These are phyloP conservation scores for Sclerotinia minor DNA, from an alignment of 2,329 filamentous ascomycete species.

Conservation along the genomic window DNA sequence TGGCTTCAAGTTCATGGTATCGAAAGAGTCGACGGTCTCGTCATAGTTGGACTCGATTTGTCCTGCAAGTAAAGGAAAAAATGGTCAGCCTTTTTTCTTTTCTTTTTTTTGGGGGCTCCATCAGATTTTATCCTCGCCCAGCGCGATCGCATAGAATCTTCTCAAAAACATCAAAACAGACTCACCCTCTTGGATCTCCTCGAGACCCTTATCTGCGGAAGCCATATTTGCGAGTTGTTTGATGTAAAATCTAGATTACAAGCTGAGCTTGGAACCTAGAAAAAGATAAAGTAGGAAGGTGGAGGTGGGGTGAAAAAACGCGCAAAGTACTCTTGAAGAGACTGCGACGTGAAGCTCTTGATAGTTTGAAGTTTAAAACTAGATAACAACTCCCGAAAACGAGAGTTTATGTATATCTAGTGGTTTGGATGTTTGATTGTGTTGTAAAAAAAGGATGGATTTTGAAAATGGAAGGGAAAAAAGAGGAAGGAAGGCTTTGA, in stretches of 20 bases:
- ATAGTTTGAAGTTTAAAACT: constrained; percentile 44
- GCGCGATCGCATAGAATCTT: background rate
- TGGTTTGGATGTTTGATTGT: constrained; percentile 27
- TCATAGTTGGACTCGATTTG: constrained; percentile 99
- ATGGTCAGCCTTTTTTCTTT: constrained; percentile 9
- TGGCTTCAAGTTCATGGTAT: constrained; percentile 94
- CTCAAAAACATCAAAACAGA: constrained; percentile 21
- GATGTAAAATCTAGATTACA: constrained; percentile 67
- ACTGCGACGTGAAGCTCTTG: constrained; percentile 36
- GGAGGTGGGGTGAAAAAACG: constrained; percentile 37
- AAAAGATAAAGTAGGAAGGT: constrained; percentile 42
- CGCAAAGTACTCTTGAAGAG: constrained; percentile 41
- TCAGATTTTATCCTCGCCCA: background rate
- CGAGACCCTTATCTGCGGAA: constrained; percentile 84
- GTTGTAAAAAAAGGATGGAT: constrained; percentile 17
- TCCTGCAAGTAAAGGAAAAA: constrained; percentile 54
- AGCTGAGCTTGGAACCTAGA: constrained; percentile 74
- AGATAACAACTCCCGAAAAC: constrained; percentile 52
- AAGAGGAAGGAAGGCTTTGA: constrained; percentile 10
- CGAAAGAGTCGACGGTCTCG: constrained; percentile 98
- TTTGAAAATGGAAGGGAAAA: constrained; percentile 2
- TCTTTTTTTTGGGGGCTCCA: background rate
- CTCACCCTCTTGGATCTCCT: constrained; percentile 95
- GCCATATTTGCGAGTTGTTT: constrained; percentile 86
- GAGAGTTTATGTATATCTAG: constrained; percentile 43